phyloP scores from a whole-genome alignment of 495 filamentous ascomycete genomes.

The Penicillium egyptiacum region DNA sequence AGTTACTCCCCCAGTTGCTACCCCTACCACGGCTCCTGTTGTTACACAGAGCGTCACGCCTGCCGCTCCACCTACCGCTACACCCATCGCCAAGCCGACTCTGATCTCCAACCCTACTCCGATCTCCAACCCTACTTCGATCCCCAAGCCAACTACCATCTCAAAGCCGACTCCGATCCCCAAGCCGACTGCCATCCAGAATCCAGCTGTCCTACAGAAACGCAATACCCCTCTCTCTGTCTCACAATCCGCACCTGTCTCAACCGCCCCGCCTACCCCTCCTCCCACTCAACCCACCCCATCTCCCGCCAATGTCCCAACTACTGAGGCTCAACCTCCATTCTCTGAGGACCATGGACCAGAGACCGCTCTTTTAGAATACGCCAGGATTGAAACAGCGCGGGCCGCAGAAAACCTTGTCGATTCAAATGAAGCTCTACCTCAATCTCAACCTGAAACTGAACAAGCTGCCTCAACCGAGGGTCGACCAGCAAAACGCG shows the following conservation, averaged over 20 bases:
- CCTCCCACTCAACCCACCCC: constrained; percentile 4
- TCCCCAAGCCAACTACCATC: not conserved
- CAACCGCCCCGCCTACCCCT: constrained; percentile 3
- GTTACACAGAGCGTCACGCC: not conserved
- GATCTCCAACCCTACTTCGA: not conserved
- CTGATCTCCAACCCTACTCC: not conserved
- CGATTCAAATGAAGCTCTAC: not conserved
- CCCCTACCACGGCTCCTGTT: constrained; percentile 11
- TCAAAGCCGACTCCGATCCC: not conserved
- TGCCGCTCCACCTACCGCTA: constrained; percentile 7
- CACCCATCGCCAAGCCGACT: constrained; percentile 16
- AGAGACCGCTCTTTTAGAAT: constrained; percentile 4
- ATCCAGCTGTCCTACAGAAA: not conserved
- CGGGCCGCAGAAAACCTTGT: constrained; percentile 5
- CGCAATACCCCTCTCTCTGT: constrained; percentile 5
- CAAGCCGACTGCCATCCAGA: not conserved
- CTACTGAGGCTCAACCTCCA: constrained; percentile 4
- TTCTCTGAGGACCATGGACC: constrained; percentile 8
- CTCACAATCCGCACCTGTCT: constrained; percentile 7
- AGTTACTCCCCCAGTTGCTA: constrained; percentile 32
- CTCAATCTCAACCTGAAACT: constrained; percentile 2
- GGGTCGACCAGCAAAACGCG: constrained; percentile 15
- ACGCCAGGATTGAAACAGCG: constrained; percentile 5
- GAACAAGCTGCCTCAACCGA: constrained; percentile 2
- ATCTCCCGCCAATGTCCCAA: not conserved